These are phyloP conservation scores for Boletus rubropictus DNA, from an alignment of 768 basidiomycete species.

Conservation along the genomic window DNA sequence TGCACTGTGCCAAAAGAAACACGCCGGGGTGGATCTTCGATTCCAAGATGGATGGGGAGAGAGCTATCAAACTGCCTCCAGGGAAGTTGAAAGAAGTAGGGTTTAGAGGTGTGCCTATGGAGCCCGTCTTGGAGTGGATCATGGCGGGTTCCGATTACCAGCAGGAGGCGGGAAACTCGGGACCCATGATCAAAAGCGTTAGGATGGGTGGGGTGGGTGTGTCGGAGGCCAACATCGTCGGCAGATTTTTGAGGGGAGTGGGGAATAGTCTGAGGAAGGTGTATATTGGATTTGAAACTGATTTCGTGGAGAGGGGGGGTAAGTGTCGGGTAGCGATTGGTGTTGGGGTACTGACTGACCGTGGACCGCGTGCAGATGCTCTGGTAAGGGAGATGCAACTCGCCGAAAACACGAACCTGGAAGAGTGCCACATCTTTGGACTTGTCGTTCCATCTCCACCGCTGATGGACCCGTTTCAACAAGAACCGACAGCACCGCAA, in stretches of 20 bases:
- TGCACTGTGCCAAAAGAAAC: conserved; percentile 22
- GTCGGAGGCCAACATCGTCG: conserved; percentile 23
- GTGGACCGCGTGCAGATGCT: conserved; percentile 10
- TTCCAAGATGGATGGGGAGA: conserved; percentile 5
- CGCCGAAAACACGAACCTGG: conserved; percentile 19
- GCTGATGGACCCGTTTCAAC: conserved; percentile 18
- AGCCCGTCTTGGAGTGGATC: conserved; percentile 29
- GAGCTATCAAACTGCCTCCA: conserved; percentile 13
- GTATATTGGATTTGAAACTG: conserved; percentile 27
- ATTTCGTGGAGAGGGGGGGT: conserved; percentile 29
- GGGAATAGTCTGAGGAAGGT: conserved; percentile 23
- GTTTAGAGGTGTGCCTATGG: conserved; percentile 20
- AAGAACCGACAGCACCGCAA: conserved; percentile 5
- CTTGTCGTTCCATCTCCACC: conserved; percentile 30
- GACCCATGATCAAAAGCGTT: conserved; percentile 16
- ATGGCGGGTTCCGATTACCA: conserved; percentile 15
- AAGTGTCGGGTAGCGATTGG: conserved; percentile 2
- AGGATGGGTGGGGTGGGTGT: conserved; percentile 27
- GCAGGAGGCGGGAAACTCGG: conserved; percentile 4
- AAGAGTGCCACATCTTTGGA: conserved; percentile 31
- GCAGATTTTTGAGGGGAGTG: conserved; percentile 21
- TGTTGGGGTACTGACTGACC: conserved; percentile 7
- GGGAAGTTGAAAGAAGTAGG: conserved; percentile 23
- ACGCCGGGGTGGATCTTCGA: conserved; percentile 11
- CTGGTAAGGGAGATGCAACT: conserved; percentile 27